Base-by-base conservation (phyloP, 306 rosid species). In the Inga leiocalycina region DNA sequence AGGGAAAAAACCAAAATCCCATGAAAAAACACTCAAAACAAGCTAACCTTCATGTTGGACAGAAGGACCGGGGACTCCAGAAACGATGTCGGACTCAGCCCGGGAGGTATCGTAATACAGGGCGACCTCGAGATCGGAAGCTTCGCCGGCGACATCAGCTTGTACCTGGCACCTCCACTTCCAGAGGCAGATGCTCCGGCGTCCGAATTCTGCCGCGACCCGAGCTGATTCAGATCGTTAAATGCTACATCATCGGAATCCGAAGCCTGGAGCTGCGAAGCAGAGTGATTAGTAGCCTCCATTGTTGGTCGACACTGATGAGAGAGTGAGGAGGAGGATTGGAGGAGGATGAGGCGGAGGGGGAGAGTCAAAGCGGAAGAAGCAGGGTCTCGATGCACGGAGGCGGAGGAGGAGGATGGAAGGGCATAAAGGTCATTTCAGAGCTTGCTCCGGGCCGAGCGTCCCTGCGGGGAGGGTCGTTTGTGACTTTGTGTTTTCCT, bases 71-170 rank as follows among this genome's bases (percentile, higher is more conserved):
- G 98, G 6, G 98, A 95, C 56, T 95, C 98, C 15, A 95, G 83
- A 87, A 93, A 92, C 66, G 98, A 93, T 76, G 98, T 78, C 56
- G 99, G 99, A 61, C 97, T 93, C 57, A 92, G 85, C 14, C 94
- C 98, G 5, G 97, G 94, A 15, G 99, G 98, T 32, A 93, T 88
- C 39, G 97, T 93, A 51, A 91, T 88, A 84, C 93, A 89, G 69
- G 94, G 86, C 45, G 97, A 89, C 90, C 99, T 81, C 59, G 98
- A 92, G 98, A 96, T 96, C 93, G 99, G 99, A 68, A 96, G 99
- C 88, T 93, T 93, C 46, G 98, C 94, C 85, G 99, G 99, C 27
- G 99, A 88, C 90, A 93, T 79, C 17, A 90, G 91, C 90, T 90
- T 96, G 89, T 96, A 96, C 92, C 88, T 92, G 4, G 98, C 97